Base-by-base conservation (phyloP, 2,329 filamentous ascomycete genomes). In the Fusarium sp. region DNA sequence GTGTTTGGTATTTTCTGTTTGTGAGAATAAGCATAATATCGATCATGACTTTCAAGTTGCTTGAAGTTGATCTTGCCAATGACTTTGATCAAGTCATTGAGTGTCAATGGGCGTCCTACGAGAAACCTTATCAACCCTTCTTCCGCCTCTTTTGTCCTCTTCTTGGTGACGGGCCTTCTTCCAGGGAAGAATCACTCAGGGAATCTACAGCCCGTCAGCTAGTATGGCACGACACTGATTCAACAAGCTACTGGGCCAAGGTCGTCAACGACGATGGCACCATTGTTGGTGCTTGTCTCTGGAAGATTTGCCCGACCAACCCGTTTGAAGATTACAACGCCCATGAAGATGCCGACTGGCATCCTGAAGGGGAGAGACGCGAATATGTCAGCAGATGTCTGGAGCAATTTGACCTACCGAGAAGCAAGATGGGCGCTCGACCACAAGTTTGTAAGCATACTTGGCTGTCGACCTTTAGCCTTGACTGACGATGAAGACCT, bases 81-180 rank as follows among this genome's bases (percentile, higher is more conserved):
- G 75, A 77, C 57, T 77, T 77, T 42, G 61, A 59, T 24, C 61
- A 75, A 24, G 45, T 75, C n/a, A 71, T 77, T n/a, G 65, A 71
- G 7, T 75, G 70, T 3, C 70, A 76, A 63, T 76, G 73, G 70
- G 27, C 40, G 4, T 54, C 70, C 2, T 77, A 75, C 9, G 72
- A 76, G 24, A 65, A 66, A 4, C 70, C 75, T 0, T 50, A 56
- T 9, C 73, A 75, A 16, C 66, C 22, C 1, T 77, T 77, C 56
- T 76, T 71, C 20, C 72, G 75, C 57, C 67, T 77, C 54, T 75
- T 77, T 8, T 77, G 73, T n/a, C 74, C 70, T 0, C 35, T 77
- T 3, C 24, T 29, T 0, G 73, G 65, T 4, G 31, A 70, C 11
- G 73, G 71, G 9, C 74, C 67, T 6, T 52, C 38, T 9, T 60